phyloP scores from a whole-genome alignment of 805 yeast species.

The Allodekkera sacchari region DNA sequence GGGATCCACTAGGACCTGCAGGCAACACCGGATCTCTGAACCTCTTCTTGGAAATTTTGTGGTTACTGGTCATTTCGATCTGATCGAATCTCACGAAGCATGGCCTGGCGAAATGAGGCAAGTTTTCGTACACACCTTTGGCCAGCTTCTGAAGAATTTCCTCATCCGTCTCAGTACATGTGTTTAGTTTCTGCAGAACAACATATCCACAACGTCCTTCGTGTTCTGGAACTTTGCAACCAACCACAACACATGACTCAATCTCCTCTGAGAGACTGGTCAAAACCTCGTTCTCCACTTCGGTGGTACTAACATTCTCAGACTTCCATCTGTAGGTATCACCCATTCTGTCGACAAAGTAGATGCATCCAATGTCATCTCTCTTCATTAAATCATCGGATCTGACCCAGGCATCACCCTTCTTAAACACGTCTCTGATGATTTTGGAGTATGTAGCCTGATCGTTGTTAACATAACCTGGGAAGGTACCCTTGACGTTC shows the following conservation, averaged over 20 bases:
- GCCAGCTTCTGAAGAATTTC: slow-evolving; percentile 34
- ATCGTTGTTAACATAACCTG: slow-evolving; percentile 80
- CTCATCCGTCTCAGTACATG: slow-evolving; percentile 17
- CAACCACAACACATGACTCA: slow-evolving; percentile 77
- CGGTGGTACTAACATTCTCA: slow-evolving; percentile 89
- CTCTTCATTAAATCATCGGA: slow-evolving; percentile 73
- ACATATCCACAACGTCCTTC: slow-evolving; percentile 96
- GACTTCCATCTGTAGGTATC: slow-evolving; percentile 97
- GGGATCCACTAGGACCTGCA: slow-evolving; percentile 51
- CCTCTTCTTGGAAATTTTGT: slow-evolving; percentile 65
- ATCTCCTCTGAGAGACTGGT: slow-evolving; percentile 28
- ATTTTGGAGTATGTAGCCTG: slow-evolving; percentile 75
- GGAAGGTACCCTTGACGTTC: slow-evolving; percentile 69
- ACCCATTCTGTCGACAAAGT: slow-evolving; percentile 87
- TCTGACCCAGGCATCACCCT: slow-evolving; percentile 89
- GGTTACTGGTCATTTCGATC: slow-evolving; percentile 68
- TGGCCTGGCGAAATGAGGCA: slow-evolving; percentile 86
- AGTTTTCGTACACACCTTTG: slow-evolving; percentile 27
- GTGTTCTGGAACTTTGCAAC: slow-evolving; percentile 73
- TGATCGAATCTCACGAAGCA: slow-evolving; percentile 64
- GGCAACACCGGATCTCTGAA: slow-evolving; percentile 66
- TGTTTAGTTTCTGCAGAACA: slow-evolving; percentile 44
- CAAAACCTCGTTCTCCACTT: slow-evolving; percentile 74
- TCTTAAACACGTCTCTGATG: slow-evolving; percentile 59
- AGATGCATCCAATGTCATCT: slow-evolving; percentile 62